These are phyloP conservation scores for Leccinum uliginosum DNA, from an alignment of 768 basidiomycete species.

Conservation along the genomic window DNA sequence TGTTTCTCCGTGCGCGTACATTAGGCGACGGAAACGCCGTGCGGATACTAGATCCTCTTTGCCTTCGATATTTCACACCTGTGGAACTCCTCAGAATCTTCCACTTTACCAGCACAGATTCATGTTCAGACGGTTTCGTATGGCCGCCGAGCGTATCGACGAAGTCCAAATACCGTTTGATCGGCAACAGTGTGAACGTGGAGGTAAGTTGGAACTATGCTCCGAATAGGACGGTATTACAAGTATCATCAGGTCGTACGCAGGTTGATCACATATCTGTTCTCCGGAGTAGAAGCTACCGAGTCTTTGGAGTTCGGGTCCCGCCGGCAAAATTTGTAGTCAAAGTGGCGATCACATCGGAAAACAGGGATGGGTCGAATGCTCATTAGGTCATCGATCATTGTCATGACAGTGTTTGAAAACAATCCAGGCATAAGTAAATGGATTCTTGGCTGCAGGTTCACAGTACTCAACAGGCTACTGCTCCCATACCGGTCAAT, in stretches of 20 bases:
- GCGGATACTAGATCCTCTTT: constrained; percentile 52
- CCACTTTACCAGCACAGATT: constrained; percentile 38
- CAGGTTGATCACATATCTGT: constrained; percentile 57
- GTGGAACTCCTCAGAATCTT: constrained; percentile 68
- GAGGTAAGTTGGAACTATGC: constrained; percentile 35
- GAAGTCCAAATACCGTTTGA: constrained; percentile 70
- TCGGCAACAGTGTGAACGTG: constrained; percentile 84
- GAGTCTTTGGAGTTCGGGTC: not conserved
- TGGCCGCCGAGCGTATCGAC: constrained; percentile 61
- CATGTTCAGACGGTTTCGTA: constrained; percentile 32
- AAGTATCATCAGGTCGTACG: constrained; percentile 37
- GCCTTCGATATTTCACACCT: constrained; percentile 73
- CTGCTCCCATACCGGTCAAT: no score
- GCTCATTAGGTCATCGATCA: not conserved
- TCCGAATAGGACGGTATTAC: not conserved
- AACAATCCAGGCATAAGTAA: constrained; percentile 4
- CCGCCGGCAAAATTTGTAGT: not conserved
- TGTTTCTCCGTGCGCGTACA: constrained; percentile 46
- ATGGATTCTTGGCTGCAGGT: constrained; percentile 71
- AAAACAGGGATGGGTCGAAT: not conserved
- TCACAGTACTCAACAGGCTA: no score
- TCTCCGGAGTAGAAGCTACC: constrained; percentile 14
- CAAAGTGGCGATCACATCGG: not conserved
- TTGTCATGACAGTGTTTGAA: not conserved
- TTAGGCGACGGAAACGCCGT: constrained; percentile 41